phyloP scores from a whole-genome alignment of 2,329 filamentous ascomycete genomes.

The Aspergillus sp. region DNA sequence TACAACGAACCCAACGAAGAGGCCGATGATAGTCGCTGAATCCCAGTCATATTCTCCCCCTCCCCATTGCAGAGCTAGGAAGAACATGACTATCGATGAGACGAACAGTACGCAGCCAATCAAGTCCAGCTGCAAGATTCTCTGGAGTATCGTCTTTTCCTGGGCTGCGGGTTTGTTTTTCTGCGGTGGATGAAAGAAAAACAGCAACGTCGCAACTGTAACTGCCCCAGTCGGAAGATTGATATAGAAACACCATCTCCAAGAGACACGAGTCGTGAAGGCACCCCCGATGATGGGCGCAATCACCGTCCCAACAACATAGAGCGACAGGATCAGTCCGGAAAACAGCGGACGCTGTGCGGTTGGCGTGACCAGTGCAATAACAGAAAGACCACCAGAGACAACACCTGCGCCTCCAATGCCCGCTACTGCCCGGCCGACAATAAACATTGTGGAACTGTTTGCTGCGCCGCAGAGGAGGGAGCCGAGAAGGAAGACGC shows the following conservation, averaged over 20 bases:
- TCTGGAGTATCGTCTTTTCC: conserved; percentile 8
- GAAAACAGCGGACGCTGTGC: conserved; percentile 31
- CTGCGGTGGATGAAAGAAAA: conserved; percentile 18
- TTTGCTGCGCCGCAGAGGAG: conserved; percentile 33
- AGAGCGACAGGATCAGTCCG: conserved; percentile 32
- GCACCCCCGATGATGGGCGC: conserved; percentile 39
- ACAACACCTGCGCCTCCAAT: conserved; percentile 31
- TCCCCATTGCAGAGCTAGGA: conserved; percentile 59
- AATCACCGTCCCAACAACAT: conserved; percentile 32
- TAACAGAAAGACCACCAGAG: conserved; percentile 30
- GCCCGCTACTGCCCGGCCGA: conserved; percentile 37
- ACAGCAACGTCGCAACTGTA: conserved; percentile 13
- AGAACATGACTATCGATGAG: conserved; percentile 52
- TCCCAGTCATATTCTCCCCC: conserved; percentile 54
- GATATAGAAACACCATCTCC: conserved; percentile 54
- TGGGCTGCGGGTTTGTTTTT: background rate
- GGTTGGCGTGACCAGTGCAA: conserved; percentile 33
- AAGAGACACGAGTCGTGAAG: conserved; percentile 29
- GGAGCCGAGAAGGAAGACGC: conserved; percentile 40
- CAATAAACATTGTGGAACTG: conserved; percentile 30
- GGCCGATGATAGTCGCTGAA: conserved; percentile 37
- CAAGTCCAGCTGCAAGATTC: conserved; percentile 46
- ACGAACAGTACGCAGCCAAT: conserved; percentile 51
- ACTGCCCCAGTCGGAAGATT: conserved; percentile 49
- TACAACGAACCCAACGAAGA: conserved; percentile 31